These are phyloP conservation scores for Auricularia sp. DNA, from an alignment of 768 basidiomycete species.

Conservation along the genomic window DNA sequence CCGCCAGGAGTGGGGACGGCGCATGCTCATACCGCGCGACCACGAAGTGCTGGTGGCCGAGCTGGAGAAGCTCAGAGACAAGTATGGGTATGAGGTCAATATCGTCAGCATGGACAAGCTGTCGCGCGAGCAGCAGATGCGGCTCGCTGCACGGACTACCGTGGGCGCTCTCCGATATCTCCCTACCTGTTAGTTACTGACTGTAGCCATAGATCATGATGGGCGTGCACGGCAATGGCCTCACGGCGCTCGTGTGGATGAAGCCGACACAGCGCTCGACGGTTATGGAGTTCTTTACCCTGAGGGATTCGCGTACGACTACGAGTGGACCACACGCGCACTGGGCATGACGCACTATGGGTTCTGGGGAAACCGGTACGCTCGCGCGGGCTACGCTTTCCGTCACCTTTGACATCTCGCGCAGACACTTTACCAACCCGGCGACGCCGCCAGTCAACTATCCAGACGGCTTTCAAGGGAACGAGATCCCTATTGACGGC, in stretches of 20 bases:
- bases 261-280: constrained; percentile 70
- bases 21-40: constrained; percentile 66
- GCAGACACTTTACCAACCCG: constrained; percentile 65
- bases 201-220: constrained; percentile 65
- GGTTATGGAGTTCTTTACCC: constrained; percentile 87
- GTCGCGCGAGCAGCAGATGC: constrained; percentile 68
- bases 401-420: neutral
- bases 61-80: constrained; percentile 55
- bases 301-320: constrained; percentile 76
- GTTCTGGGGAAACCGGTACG: constrained; percentile 69
- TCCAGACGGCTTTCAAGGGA: constrained; percentile 81
- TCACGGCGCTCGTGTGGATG: constrained; percentile 90
- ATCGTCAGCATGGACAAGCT: constrained; percentile 78
- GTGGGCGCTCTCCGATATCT: constrained; percentile 30
- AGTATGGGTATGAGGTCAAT: constrained; percentile 78
- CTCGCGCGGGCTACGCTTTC: constrained; percentile 1
- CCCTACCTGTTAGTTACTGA: neutral
- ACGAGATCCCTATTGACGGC: constrained; percentile 75
- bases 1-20: constrained; percentile 77
- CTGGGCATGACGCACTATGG: constrained; percentile 78
- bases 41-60: constrained; percentile 73
- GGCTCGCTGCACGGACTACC: constrained; percentile 74
- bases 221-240: constrained; percentile 88
- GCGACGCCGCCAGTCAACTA: constrained; percentile 58
- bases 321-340: constrained; percentile 70